Conservation (phyloP, 2,329 filamentous ascomycete genomes). For the Fusarium circinatum region DNA sequence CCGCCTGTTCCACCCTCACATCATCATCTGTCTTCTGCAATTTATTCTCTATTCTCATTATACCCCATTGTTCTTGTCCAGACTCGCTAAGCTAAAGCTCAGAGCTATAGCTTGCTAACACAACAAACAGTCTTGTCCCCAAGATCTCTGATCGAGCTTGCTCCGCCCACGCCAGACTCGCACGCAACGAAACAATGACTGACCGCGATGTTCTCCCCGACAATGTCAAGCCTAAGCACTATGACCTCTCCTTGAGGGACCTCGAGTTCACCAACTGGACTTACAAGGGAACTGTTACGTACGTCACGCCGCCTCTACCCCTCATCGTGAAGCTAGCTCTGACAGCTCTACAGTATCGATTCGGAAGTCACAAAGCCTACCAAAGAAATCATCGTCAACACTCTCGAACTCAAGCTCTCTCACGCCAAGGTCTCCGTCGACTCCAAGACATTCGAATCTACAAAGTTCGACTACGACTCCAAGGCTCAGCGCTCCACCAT, state of each 20-base stretch:
- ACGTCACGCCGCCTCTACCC: conserved; percentile 41
- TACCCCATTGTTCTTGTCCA: conserved; percentile 3
- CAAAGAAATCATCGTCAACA: conserved; percentile 84
- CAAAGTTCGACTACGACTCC: conserved; percentile 80
- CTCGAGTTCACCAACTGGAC: conserved; percentile 79
- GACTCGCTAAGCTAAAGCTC: conserved; percentile 31
- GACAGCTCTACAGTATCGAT: conserved; percentile 68
- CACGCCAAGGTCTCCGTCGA: conserved; percentile 69
- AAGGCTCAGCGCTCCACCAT: conserved; percentile 86
- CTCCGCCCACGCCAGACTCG: conserved; percentile 50
- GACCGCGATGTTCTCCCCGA: conserved; percentile 72
- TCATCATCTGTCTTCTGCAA: not conserved
- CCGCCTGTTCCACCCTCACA: not conserved
- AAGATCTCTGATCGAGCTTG: conserved; percentile 47
- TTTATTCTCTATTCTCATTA: conserved; percentile 2
- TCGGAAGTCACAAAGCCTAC: conserved; percentile 76
- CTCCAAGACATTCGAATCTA: conserved; percentile 67
- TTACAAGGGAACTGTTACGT: conserved; percentile 83
- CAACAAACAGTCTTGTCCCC: conserved; percentile 38
- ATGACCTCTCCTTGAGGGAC: conserved; percentile 82
- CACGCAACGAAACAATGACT: conserved; percentile 56
- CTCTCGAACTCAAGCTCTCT: conserved; percentile 82
- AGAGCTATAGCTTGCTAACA: conserved; percentile 39
- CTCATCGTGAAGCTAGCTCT: conserved; percentile 18
- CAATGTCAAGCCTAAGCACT: conserved; percentile 83